Percentiles rank a stretch among this genome's conserved stretches.
Evolutionary conservation across 805 yeast species (phyloP).

Genomic region (Pichia thaimueangensis): DNA sequence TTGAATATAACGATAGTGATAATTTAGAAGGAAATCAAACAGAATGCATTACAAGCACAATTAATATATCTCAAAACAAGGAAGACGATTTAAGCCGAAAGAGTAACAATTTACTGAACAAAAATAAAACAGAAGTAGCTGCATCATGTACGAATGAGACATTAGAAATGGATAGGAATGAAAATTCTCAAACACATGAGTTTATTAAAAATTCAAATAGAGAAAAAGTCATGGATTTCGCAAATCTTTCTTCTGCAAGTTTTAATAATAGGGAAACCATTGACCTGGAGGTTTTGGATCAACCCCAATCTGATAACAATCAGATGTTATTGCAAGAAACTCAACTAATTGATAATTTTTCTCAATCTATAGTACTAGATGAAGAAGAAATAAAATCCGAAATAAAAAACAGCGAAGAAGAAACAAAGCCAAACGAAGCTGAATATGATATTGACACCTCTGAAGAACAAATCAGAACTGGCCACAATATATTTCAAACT

Average conservation of each 20-base stretch:
- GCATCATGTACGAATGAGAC: background rate
- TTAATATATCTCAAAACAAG: too few relatives aligned
- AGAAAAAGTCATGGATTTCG: too few relatives aligned
- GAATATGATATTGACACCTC: slow-evolving; percentile 2
- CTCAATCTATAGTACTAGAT: slow-evolving; percentile 9
- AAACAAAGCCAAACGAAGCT: background rate
- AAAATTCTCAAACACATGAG: background rate
- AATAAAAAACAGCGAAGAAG: background rate
- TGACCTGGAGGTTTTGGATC: background rate
- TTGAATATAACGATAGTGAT: slow-evolving; percentile 5
- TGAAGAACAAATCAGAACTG: slow-evolving; percentile 3
- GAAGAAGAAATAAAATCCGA: background rate
- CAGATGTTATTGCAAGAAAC: slow-evolving; percentile 1
- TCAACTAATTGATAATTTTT: slow-evolving; percentile 6
- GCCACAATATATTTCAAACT: slow-evolving; percentile 4
- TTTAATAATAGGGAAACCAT: too few relatives aligned
- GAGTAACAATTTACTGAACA: too few relatives aligned
- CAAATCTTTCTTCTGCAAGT: too few relatives aligned
- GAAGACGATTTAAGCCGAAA: too few relatives aligned
- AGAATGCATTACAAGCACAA: too few relatives aligned
- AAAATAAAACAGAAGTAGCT: too few relatives aligned
- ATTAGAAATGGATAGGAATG: background rate
- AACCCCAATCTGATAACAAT: background rate
- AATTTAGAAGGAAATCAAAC: background rate
- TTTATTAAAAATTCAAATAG: background rate